Base-by-base conservation (phyloP, 2,329 filamentous ascomycete genomes). In the Scorias spongiosa region DNA sequence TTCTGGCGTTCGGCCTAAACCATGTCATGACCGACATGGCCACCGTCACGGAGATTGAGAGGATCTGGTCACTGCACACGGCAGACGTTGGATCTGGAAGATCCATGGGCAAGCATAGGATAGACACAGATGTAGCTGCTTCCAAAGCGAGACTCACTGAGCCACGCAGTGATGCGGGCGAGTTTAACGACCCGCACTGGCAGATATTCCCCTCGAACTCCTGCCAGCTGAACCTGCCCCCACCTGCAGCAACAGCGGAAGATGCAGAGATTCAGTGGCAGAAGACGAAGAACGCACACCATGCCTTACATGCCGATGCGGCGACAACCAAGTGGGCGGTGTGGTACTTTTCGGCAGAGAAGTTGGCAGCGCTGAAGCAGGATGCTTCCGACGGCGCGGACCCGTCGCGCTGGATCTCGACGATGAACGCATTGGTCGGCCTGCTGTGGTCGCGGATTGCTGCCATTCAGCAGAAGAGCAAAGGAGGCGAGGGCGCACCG, bases 361-460 rank as follows among this genome's bases (percentile, higher is more conserved):
- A 20, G 17, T 42, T 51, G 12, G 46, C 43, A 5, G 42, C 44
- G 9, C 36, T 51, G 28, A 51, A 50, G 38, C 42, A 43, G 28
- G 46, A 43, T 29, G 47, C 48, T 12, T 44, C 46, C 3, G 43
- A 40, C 20, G 15, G 32, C 32, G 11, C 32, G 11, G 32, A 36
- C 15, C 12, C 32, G 15, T 12, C 32, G 12, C 9, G 17, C 29
- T 51, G 49, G 49, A 51, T 51, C 28, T 51, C 49, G 10, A 51
- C 49, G 14, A 48, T 48, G 44, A 42, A 51, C 32, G 49, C 48
- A 5, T 14, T 51, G 11, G 36, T 50, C 26, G 48, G 46, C 2
- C 45, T 51, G 2, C 49, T 51, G 42, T 51, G 48, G 49, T 51
- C 49, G 10, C 44, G 49, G 20, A 29, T 47, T 3, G 29, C 43